Evolutionary conservation across 495 filamentous ascomycete genomes (phyloP).

Genomic region (Annulohypoxylon moriforme): DNA sequence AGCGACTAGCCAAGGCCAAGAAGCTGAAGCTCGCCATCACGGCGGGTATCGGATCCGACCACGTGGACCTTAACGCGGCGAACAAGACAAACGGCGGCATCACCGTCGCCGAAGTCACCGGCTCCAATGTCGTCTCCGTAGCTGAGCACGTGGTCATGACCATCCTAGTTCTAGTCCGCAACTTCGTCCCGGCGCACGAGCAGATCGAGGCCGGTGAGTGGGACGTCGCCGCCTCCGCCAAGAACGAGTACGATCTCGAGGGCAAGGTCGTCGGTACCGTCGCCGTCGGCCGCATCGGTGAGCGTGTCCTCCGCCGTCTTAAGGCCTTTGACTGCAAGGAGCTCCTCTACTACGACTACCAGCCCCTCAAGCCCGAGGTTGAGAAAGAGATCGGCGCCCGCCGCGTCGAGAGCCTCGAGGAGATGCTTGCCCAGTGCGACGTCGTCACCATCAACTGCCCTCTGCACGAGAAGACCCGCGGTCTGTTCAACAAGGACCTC

Average conservation of each 20-base stretch:
- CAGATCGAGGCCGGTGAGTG: slow-evolving; percentile 88
- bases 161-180: slow-evolving; percentile 94
- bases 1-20: slow-evolving; percentile 97
- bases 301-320: slow-evolving; percentile 94
- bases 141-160: slow-evolving; percentile 99
- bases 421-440: slow-evolving; percentile 95
- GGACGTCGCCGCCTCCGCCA: slow-evolving; percentile 95
- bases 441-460: slow-evolving; percentile 99
- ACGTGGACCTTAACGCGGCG: slow-evolving; percentile 95
- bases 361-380: slow-evolving; percentile 84
- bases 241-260: slow-evolving; percentile 98
- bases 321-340: slow-evolving; percentile 99
- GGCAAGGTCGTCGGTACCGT: slow-evolving; percentile 98
- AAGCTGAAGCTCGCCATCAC: slow-evolving; percentile 97
- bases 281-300: slow-evolving; percentile 95
- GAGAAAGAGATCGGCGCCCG: slow-evolving; percentile 98
- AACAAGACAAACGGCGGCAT: slow-evolving; percentile 99
- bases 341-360: slow-evolving; percentile 99
- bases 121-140: slow-evolving; percentile 90
- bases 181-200: slow-evolving; percentile 98
- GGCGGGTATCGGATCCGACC: slow-evolving; percentile 97
- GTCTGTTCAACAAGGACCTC: slow-evolving; percentile 99
- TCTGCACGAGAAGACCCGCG: slow-evolving; percentile 95
- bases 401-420: slow-evolving; percentile 87
- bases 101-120: slow-evolving; percentile 97